phyloP scores from a whole-genome alignment of 108 stramenopile genomes.

The Fragilaria crotonensis region DNA sequence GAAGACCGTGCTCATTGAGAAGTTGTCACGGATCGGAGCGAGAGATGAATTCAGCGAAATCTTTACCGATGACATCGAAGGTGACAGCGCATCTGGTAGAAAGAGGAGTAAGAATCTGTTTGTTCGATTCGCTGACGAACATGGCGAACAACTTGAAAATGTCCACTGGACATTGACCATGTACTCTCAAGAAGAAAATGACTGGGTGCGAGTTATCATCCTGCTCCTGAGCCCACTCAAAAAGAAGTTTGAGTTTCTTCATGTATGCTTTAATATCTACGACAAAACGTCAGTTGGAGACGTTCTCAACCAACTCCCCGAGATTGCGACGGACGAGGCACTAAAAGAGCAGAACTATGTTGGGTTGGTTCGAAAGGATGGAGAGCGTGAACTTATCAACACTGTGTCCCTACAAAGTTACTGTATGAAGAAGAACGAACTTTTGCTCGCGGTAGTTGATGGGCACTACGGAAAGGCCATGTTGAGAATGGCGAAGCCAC shows the following conservation, averaged over 20 bases:
- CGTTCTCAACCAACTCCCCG: neutral
- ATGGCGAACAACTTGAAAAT: conserved; percentile 11
- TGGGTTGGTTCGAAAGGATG: neutral
- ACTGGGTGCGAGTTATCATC: conserved; percentile 5
- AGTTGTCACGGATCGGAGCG: no score
- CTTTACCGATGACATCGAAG: no score
- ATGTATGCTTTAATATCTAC: conserved; percentile 1
- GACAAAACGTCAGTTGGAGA: neutral
- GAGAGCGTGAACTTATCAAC: neutral
- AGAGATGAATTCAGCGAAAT: no score
- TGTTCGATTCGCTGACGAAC: conserved; percentile 22
- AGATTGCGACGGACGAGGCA: neutral
- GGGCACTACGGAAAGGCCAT: no score
- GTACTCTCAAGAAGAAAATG: neutral
- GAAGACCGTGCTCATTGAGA: no score
- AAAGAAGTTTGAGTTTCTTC: conserved; percentile 23
- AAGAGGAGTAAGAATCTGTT: no score
- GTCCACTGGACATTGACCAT: neutral
- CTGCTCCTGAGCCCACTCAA: conserved; percentile 10
- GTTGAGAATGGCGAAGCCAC: no score
- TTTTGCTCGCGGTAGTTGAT: no score
- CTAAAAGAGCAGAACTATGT: neutral
- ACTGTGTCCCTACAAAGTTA: neutral
- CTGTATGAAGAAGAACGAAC: neutral
- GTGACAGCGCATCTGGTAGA: no score